These are phyloP conservation scores for Hebeloma cylindrosporum DNA, from an alignment of 768 basidiomycete genomes.

Conservation along the genomic window DNA sequence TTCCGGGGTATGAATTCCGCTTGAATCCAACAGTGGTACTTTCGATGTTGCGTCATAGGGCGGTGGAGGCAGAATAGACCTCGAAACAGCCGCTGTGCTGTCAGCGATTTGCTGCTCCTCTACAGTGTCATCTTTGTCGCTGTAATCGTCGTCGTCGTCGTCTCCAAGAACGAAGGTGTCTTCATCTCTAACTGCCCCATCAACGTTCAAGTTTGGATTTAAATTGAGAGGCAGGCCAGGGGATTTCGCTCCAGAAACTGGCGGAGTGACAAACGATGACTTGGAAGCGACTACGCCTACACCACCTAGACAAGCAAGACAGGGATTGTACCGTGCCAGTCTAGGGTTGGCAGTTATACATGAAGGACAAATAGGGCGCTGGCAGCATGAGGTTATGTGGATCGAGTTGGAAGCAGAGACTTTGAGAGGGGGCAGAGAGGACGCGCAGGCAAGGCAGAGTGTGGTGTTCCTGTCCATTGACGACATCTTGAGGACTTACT, in stretches of 20 bases:
- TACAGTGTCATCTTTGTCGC: conserved; percentile 6
- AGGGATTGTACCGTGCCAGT: conserved; percentile 68
- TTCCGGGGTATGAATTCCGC: too few relatives aligned
- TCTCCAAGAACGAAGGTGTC: conserved; percentile 68
- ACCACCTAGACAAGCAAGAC: conserved; percentile 65
- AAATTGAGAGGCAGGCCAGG: background rate
- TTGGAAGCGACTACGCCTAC: conserved; percentile 38
- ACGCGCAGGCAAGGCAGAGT: conserved; percentile 63
- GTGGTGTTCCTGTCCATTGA: conserved; percentile 26
- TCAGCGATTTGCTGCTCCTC: background rate
- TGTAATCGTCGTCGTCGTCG: conserved; percentile 44
- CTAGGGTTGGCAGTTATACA: conserved; percentile 64
- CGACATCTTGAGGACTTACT: too few relatives aligned
- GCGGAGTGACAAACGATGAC: conserved; percentile 1
- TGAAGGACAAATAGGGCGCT: conserved; percentile 58
- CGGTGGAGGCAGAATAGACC: conserved; percentile 12
- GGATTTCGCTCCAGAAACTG: conserved; percentile 5
- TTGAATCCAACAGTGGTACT: too few relatives aligned
- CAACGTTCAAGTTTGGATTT: conserved; percentile 33
- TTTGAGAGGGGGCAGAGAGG: conserved; percentile 48
- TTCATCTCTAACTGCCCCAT: conserved; percentile 58
- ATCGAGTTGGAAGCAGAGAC: conserved; percentile 19
- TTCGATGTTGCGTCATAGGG: conserved; percentile 7
- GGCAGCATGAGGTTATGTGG: conserved; percentile 64
- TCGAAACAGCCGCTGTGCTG: background rate